Evolutionary conservation across 768 basidiomycete species (phyloP), one percentile per base, ranked within the genome.

Genomic region (Boletus rubroflammeus): DNA sequence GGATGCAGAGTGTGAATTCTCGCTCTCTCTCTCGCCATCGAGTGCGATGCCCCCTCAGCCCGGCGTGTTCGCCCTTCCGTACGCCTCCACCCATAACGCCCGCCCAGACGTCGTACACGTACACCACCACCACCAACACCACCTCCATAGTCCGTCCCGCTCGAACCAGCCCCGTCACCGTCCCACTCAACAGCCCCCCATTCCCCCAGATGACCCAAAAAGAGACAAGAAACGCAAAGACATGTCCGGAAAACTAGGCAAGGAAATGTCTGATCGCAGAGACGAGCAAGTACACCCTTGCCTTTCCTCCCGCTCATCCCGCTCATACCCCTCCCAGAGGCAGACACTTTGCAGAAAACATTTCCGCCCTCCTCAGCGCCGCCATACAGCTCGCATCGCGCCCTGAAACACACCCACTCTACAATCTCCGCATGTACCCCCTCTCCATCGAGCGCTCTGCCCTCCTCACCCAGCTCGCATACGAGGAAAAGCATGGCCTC

Each of bases 401-500:
- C 35, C 91, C 90, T 1, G 85, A 88, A 52, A 76, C 78, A 3
- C 76, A 81, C 34, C 74, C 83, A 0, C 68, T 84, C 41, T 93
- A 85, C 74, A 82, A 80, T 42, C 77, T 92, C 15, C 84, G 86
- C 46, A 72, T 93, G 34, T 84, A 88, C 49, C 88, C 90, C 0
- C 62, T 86, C 43, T 82, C 89, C 1, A 69, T 92, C 36, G 88
- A 91, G 66, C 88, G 91, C 47, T 85, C 88, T 2, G 87, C 91
- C 3, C 65, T 84, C 39, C 80, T 91, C 32, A 77, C 84, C 0
- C 83, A 88, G 65, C 72, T 84, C 13, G 80, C 80, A 36, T 73
- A 78, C 32, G 86, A 90, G 63, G 88, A 90, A 71, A 79, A 81
- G 60, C 81, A 86, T 58, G 75, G 81, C n/a, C 70, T 85, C 19